phyloP scores from a whole-genome alignment of 768 basidiomycete genomes.

The Mrakia frigida region DNA sequence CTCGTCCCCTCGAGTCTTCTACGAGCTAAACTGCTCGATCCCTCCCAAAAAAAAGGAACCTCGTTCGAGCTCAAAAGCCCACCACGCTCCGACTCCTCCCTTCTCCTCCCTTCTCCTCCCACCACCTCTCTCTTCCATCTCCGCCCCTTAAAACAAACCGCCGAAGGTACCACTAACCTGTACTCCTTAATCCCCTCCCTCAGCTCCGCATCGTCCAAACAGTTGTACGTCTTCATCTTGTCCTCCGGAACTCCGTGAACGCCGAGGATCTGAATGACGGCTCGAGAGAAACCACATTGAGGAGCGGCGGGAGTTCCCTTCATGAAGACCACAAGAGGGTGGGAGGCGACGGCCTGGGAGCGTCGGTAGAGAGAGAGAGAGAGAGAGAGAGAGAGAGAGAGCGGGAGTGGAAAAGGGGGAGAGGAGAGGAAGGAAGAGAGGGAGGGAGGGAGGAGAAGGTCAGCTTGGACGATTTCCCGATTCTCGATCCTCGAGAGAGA shows the following conservation, averaged over 20 bases:
- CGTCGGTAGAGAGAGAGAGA: not conserved
- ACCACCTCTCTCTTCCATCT: not conserved
- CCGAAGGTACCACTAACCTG: too few species aligned
- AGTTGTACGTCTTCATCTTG: conserved; percentile 74
- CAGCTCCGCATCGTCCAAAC: conserved; percentile 77
- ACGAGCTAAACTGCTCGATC: too few species aligned
- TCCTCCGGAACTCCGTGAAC: conserved; percentile 40
- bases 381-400: too few species aligned
- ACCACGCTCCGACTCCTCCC: not conserved
- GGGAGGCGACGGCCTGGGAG: conserved; percentile 58
- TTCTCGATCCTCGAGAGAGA: not conserved
- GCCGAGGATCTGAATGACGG: conserved; percentile 83
- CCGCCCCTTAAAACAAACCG: too few species aligned
- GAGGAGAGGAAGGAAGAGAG: not conserved
- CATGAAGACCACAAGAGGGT: conserved; percentile 94
- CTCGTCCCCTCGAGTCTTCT: too few species aligned
- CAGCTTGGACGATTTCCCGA: conserved; percentile 12
- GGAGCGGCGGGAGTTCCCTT: conserved; percentile 84
- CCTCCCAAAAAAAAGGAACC: too few species aligned
- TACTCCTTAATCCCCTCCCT: conserved; percentile 88
- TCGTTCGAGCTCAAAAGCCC: too few species aligned
- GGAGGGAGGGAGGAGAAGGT: not conserved
- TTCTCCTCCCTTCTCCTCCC: not conserved
- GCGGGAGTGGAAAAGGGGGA: not conserved
- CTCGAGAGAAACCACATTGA: conserved; percentile 93